Base-by-base conservation (phyloP, 1,139 yeast species). In the Candida frijolesensis region DNA sequence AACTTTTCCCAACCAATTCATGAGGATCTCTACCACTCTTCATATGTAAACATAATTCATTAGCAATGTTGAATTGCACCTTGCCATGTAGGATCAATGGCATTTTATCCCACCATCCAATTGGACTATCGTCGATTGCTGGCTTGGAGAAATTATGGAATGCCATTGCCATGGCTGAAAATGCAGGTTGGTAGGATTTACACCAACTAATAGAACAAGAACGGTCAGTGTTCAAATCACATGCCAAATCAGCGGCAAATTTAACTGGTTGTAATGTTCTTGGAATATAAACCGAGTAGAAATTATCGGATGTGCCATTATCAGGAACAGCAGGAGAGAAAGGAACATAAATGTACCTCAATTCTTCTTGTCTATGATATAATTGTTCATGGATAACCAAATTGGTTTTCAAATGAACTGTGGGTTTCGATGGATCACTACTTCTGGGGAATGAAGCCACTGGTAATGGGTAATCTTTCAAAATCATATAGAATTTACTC, bases 1-100 rank as follows among this genome's bases (percentile, higher is more conserved):
- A 80, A 46, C 85, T 78, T 11, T 74, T 72, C 1, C 90, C 92
- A 6, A 83, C 75, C 41, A 92, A 66, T 22, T 78, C 77, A 61
- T 92, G 89, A 0, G 99, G 99, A 58, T 84, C 81, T 49, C 82
- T 75, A 0, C 95, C 83, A 14, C 96, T 90, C 58, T 80, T 81
- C 57, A 80, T 80, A 56, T 80, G 82, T 42, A 81, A 67, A 53
- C 80, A 73, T 37, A 82, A 64, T 52, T 82, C 84, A 71, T 63
- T 72, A 35, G 62, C 66, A 34, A 88, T 68, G 54, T 83, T 79
- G 74, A 86, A 82, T 9, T 75, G 68, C 29, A 83, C 70, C 60
- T 81, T 83, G 9, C 79, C 82, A 51, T 74, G 82, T 44, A 67
- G 57, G 44, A 67, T 59, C 35, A 77, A 60, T 0, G 79, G 67